phyloP scores from a whole-genome alignment of 805 yeast species.

The Yarrowia keelungensis region DNA sequence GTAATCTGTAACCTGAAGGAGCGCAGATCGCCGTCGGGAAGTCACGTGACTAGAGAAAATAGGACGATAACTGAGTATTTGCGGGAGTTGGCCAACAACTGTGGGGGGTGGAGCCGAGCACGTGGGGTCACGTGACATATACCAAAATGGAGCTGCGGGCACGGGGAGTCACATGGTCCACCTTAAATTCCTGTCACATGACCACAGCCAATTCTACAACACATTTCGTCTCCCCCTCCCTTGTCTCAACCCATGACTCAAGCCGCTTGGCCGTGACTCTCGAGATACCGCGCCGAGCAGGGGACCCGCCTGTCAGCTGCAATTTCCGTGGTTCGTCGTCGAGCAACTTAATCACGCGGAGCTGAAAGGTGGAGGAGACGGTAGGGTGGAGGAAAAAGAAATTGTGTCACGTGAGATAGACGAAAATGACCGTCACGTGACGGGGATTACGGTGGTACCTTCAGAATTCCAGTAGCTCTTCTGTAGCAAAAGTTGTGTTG shows the following conservation, averaged over 20 bases:
- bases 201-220: no score
- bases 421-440: not conserved
- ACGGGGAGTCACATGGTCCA: not conserved
- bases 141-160: no score
- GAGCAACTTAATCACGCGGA: not conserved
- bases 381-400: not conserved
- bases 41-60: no score
- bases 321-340: not conserved
- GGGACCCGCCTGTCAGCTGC: not conserved
- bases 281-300: not conserved
- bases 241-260: conserved; percentile 2
- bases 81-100: no score
- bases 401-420: not conserved
- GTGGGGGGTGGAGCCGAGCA: no score
- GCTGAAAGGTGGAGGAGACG: not conserved
- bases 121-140: no score
- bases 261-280: not conserved
- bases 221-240: no score
- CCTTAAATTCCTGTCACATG: not conserved
- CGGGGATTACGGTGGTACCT: no score
- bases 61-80: no score
- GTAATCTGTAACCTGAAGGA: not conserved
- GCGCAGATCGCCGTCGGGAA: not conserved
- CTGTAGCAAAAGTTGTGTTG: not conserved
- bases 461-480: not conserved